Conservation (phyloP, 148 eudicot species). For the Dianthus caryophyllus region DNA sequence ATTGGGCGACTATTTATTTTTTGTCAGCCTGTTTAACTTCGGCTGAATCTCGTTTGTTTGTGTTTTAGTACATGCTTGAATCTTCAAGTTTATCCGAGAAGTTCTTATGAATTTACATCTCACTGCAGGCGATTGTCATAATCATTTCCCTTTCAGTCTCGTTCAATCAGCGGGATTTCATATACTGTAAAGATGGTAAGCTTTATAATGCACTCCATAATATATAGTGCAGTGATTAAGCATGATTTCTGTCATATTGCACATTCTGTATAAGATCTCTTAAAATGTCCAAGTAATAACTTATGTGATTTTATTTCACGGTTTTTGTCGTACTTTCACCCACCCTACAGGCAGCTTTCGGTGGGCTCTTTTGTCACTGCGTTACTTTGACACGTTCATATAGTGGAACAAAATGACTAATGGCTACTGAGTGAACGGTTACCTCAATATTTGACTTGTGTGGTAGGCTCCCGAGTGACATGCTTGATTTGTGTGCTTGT, state of each 20-base stretch:
- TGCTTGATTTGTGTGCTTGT: too few relatives aligned
- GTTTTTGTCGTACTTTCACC: not conserved
- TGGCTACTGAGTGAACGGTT: not conserved
- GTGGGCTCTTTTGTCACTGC: not conserved
- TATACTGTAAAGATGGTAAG: slow-evolving; percentile 11
- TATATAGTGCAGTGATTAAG: not conserved
- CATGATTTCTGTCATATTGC: not conserved
- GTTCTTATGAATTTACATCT: slow-evolving; percentile 8
- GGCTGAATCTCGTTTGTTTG: too few relatives aligned
- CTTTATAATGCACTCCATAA: not conserved
- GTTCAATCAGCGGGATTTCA: not conserved
- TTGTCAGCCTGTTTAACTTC: too few relatives aligned
- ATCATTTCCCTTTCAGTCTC: not conserved
- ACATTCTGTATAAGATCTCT: not conserved
- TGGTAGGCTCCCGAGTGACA: too few relatives aligned
- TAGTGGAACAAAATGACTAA: not conserved
- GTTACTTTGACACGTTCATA: not conserved
- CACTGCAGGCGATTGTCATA: slow-evolving; percentile 2
- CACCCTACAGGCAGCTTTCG: not conserved
- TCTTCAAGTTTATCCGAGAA: too few relatives aligned
- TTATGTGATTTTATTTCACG: not conserved
- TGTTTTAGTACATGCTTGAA: too few relatives aligned
- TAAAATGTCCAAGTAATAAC: not conserved
- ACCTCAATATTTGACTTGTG: too few relatives aligned
- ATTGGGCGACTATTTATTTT: too few relatives aligned